These are phyloP conservation scores for Rhynchosporium agropyri DNA, from an alignment of 2,329 filamentous ascomycete species.

Conservation along the genomic window DNA sequence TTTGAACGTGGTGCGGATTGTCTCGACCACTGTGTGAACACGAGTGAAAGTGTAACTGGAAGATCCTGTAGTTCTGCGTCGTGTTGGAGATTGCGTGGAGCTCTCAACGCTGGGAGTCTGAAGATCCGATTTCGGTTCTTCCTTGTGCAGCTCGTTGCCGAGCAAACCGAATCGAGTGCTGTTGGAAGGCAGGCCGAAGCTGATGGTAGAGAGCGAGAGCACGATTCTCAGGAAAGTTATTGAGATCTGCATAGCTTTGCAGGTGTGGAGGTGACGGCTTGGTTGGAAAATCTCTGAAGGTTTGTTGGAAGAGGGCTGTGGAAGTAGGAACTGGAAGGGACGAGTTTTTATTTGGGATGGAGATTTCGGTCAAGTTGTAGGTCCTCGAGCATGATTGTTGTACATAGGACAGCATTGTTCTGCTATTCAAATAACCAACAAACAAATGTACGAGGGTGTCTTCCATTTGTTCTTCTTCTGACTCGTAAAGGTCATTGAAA, in stretches of 20 bases:
- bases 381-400: background rate
- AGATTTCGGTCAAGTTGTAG: background rate
- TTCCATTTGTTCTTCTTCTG: no score
- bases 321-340: background rate
- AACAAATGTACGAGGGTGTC: background rate
- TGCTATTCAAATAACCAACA: background rate
- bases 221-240: slow-evolving; percentile 1
- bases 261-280: background rate
- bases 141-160: background rate
- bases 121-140: slow-evolving; percentile 2
- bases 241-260: background rate
- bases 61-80: background rate
- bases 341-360: background rate
- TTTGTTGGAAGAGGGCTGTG: background rate
- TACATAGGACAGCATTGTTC: background rate
- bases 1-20: background rate
- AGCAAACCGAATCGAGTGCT: background rate
- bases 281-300: no score
- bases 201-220: background rate
- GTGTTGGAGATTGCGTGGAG: background rate
- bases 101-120: slow-evolving; percentile 1
- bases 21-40: background rate
- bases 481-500: no score
- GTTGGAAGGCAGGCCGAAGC: background rate
- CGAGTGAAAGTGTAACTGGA: background rate